A percentile compares a stretch with the other conserved stretches of the same genome.
These are phyloP conservation scores for Syzygium jambos DNA, from an alignment of 345 rosid genomes.

Conservation along the genomic window DNA sequence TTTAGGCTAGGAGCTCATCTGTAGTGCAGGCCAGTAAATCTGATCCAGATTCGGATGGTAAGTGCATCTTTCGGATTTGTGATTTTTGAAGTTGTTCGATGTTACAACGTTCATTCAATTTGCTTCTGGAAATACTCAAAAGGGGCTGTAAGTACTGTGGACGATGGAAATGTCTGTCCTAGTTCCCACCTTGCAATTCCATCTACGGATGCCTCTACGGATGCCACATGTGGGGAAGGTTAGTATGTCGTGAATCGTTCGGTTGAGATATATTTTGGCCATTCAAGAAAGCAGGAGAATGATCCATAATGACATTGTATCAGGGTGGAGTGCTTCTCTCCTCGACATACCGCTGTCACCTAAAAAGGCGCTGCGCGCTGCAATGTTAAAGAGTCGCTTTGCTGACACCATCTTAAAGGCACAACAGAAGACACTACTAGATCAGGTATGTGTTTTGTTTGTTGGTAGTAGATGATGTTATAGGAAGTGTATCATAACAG, in stretches of 20 bases:
- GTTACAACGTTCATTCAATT: conserved; percentile 1
- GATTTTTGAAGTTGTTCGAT: conserved; percentile 4
- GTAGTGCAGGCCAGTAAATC: conserved; percentile 40
- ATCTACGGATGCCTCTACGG: conserved; percentile 21
- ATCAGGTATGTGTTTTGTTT: conserved; percentile 29
- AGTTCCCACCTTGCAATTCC: conserved; percentile 32
- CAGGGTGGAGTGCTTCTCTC: conserved; percentile 35
- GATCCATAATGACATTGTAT: neutral
- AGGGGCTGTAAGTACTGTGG: conserved; percentile 64
- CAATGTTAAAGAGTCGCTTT: conserved; percentile 60
- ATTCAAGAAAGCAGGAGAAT: neutral
- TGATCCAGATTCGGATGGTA: conserved; percentile 70
- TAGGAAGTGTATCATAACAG: neutral
- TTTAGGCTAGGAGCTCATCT: conserved; percentile 29
- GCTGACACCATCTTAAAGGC: conserved; percentile 73
- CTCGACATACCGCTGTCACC: conserved; percentile 54
- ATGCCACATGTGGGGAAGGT: conserved; percentile 44
- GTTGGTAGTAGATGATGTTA: neutral
- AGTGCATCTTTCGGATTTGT: conserved; percentile 19
- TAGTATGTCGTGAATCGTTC: neutral
- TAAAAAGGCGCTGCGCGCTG: conserved; percentile 75
- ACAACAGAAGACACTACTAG: conserved; percentile 49
- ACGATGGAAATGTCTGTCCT: conserved; percentile 37
- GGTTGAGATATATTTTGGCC: neutral
- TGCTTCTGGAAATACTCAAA: conserved; percentile 9